These are phyloP conservation scores for Chalciporus chontae DNA, from an alignment of 768 basidiomycete genomes.

Conservation along the genomic window DNA sequence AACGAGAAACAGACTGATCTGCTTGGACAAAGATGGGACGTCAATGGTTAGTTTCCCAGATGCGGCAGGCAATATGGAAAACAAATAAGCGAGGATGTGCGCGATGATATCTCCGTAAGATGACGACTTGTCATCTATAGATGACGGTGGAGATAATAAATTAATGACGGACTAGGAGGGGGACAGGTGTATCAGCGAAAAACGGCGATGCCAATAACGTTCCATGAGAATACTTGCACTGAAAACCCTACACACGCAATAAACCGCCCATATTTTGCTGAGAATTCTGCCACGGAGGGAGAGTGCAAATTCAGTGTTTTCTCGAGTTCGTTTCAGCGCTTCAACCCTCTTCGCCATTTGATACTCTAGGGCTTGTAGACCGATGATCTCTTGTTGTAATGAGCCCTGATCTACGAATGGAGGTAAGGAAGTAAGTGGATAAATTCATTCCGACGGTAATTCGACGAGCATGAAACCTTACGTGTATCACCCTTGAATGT, in stretches of 20 bases:
- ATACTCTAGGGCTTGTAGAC: conserved; percentile 63
- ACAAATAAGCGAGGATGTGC: conserved; percentile 36
- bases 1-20: conserved; percentile 65
- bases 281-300: conserved; percentile 55
- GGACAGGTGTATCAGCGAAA: conserved; percentile 13
- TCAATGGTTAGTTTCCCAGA: conserved; percentile 31
- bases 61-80: conserved; percentile 36
- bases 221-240: conserved; percentile 43
- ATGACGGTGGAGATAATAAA: conserved; percentile 31
- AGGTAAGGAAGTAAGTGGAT: neutral
- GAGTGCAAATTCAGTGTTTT: conserved; percentile 44
- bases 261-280: conserved; percentile 57
- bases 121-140: conserved; percentile 35
- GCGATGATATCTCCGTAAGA: conserved; percentile 45
- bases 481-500: conserved; percentile 32
- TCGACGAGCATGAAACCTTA: conserved; percentile 18
- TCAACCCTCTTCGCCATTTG: conserved; percentile 62
- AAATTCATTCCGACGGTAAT: neutral
- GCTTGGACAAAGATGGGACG: conserved; percentile 43
- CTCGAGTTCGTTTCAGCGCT: conserved; percentile 45
- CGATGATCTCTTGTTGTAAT: conserved; percentile 54
- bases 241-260: conserved; percentile 60
- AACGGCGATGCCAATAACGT: conserved; percentile 4
- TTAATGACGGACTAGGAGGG: conserved; percentile 31
- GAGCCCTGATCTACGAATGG: conserved; percentile 32